Conservation (phyloP, 495 filamentous ascomycete genomes). For the Aspergillus coremiiformis region DNA sequence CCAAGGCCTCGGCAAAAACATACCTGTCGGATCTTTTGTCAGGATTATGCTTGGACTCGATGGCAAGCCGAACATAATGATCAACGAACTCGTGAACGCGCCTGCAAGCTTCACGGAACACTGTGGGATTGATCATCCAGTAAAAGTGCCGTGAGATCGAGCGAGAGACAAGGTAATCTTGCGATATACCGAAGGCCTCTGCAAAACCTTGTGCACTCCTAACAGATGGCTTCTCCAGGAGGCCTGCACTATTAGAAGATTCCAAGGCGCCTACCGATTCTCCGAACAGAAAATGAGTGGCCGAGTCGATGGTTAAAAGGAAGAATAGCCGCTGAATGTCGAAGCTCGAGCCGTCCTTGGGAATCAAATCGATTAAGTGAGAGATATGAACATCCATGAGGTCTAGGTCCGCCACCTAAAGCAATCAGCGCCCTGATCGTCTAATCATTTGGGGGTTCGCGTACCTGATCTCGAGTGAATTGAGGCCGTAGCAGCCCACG, state of each 20-base stretch:
- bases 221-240: slow-evolving; percentile 27
- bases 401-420: slow-evolving; percentile 36
- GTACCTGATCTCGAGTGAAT: slow-evolving; percentile 44
- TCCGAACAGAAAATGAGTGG: slow-evolving; percentile 62
- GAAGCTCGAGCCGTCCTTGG: slow-evolving; percentile 42
- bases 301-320: slow-evolving; percentile 56
- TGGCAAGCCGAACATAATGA: slow-evolving; percentile 37
- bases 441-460: neutral
- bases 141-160: slow-evolving; percentile 29
- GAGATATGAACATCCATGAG: slow-evolving; percentile 51
- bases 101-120: slow-evolving; percentile 32
- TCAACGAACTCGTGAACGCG: slow-evolving; percentile 43
- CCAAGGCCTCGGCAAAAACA: slow-evolving; percentile 58
- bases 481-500: slow-evolving; percentile 47
- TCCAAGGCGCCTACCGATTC: slow-evolving; percentile 43
- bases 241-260: slow-evolving; percentile 13
- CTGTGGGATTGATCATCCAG: slow-evolving; percentile 32
- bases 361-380: slow-evolving; percentile 44
- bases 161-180: slow-evolving; percentile 30
- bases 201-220: slow-evolving; percentile 37
- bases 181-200: slow-evolving; percentile 37
- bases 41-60: slow-evolving; percentile 29
- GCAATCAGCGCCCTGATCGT: neutral
- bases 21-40: slow-evolving; percentile 38
- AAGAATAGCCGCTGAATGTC: slow-evolving; percentile 57